phyloP scores from a whole-genome alignment of 2,329 filamentous ascomycete species.

The Apiospora arundinis region DNA sequence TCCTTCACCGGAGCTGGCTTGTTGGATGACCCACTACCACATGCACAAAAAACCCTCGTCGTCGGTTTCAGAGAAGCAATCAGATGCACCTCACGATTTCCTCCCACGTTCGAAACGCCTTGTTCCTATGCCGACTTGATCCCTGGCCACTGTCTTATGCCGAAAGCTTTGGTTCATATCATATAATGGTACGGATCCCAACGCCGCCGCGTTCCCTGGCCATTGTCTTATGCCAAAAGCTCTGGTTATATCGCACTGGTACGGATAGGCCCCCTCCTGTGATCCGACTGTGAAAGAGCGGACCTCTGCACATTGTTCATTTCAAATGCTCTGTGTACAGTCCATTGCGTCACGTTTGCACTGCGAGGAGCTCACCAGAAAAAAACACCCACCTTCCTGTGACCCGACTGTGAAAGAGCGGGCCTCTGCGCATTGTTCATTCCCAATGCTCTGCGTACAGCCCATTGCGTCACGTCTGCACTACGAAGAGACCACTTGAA shows the following conservation, averaged over 20 bases:
- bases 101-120: not conserved
- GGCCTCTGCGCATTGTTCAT: conserved; percentile 17
- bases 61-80: not conserved
- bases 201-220: not conserved
- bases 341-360: conserved; percentile 11
- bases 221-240: not conserved
- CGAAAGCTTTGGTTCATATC: not conserved
- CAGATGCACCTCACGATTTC: conserved; percentile 14
- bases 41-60: conserved; percentile 11
- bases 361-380: not conserved
- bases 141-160: not conserved
- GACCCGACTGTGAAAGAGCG: conserved; percentile 16
- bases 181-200: not conserved
- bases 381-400: not conserved
- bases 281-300: conserved; percentile 15
- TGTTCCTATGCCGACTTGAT: not conserved
- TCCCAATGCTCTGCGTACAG: conserved; percentile 1
- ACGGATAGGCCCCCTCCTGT: not conserved
- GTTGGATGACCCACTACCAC: conserved; percentile 14
- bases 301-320: conserved; percentile 16
- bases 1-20: not conserved
- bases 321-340: conserved; percentile 2
- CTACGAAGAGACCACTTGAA: not conserved
- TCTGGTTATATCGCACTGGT: not conserved
- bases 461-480: conserved; percentile 15